A percentile compares a stretch with the other conserved stretches of the same genome.
phyloP scores from a whole-genome alignment of 768 basidiomycete species.

The Grammothele lineata region DNA sequence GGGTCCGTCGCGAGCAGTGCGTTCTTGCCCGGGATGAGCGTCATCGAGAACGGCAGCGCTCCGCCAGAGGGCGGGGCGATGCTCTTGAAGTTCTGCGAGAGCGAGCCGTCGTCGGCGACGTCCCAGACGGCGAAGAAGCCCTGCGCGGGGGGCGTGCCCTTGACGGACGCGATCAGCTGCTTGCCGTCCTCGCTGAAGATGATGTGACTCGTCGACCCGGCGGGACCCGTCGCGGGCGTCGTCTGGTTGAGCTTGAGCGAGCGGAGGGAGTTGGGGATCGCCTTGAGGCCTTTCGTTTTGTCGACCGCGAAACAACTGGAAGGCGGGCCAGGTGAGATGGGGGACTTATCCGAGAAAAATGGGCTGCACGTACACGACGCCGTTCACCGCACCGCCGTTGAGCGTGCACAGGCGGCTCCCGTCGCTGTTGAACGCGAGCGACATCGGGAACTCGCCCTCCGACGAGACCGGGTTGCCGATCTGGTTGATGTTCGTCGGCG shows the following conservation, averaged over 20 bases:
- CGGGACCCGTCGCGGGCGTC: constrained; percentile 46
- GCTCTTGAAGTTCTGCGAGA: constrained; percentile 37
- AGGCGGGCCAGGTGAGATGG: neutral
- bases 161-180: constrained; percentile 44
- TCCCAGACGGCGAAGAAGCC: constrained; percentile 52
- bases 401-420: constrained; percentile 22
- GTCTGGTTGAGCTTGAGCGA: constrained; percentile 45
- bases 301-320: constrained; percentile 43
- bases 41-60: constrained; percentile 47
- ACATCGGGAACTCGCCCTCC: constrained; percentile 27
- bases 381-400: constrained; percentile 42
- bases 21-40: constrained; percentile 26
- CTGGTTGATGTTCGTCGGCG: constrained; percentile 20
- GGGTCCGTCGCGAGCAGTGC: constrained; percentile 27
- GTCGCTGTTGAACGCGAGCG: constrained; percentile 18
- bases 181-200: constrained; percentile 43
- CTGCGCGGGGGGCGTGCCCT: constrained; percentile 39
- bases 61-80: constrained; percentile 37
- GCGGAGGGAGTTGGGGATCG: constrained; percentile 38
- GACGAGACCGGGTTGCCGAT: constrained; percentile 21
- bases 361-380: constrained; percentile 31
- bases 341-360: neutral
- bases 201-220: constrained; percentile 40
- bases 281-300: constrained; percentile 34
- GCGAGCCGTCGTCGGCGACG: constrained; percentile 38